Conservation (phyloP, 345 rosid genomes). For the Noccaea bulbosa region DNA sequence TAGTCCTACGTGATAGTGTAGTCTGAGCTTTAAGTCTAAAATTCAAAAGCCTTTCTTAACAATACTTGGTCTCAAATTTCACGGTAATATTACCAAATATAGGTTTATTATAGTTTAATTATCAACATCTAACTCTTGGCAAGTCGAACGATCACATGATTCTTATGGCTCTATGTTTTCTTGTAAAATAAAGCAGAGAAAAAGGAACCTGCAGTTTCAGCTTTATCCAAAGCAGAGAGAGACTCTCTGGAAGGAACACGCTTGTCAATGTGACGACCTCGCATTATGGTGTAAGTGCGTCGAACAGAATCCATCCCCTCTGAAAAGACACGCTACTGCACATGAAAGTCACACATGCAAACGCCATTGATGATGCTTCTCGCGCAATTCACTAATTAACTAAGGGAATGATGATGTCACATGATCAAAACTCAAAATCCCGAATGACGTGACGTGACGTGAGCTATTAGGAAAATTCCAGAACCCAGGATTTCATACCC, state of each 20-base stretch:
- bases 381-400: not conserved
- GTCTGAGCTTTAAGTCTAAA: not conserved
- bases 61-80: not conserved
- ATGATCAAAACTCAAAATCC: not conserved
- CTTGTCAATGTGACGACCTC: conserved; percentile 77
- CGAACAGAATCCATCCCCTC: conserved; percentile 44
- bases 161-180: not conserved
- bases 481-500: not conserved
- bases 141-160: not conserved
- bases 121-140: not conserved
- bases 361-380: not conserved
- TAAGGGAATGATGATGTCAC: not conserved
- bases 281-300: conserved; percentile 54
- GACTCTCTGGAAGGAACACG: conserved; percentile 60
- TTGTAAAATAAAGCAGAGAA: not conserved
- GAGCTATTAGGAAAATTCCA: conserved; percentile 19
- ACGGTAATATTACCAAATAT: not conserved
- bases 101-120: not conserved
- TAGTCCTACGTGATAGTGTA: not conserved
- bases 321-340: conserved; percentile 24
- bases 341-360: conserved; percentile 4
- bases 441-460: conserved; percentile 22
- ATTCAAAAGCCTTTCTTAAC: not conserved
- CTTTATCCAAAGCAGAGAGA: conserved; percentile 53
- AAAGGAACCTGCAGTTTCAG: conserved; percentile 55